Percentiles rank a stretch among this genome's conserved stretches.
phyloP scores from a whole-genome alignment of 345 rosid species.

The Hirschfeldia incana region DNA sequence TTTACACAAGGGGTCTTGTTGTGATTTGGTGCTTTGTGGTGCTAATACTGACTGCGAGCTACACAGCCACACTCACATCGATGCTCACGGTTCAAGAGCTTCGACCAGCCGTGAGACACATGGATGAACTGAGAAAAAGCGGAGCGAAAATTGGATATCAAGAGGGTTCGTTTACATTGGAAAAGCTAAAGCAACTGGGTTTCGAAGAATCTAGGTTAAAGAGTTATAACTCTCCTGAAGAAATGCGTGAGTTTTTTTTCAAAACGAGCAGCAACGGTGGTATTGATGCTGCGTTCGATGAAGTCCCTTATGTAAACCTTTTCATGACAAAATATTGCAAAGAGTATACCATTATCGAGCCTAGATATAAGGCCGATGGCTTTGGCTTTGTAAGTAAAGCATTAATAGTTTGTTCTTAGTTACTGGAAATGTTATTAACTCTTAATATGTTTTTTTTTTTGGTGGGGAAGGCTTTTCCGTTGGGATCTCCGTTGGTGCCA shows the following conservation, averaged over 20 bases:
- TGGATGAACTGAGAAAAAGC: constrained; percentile 42
- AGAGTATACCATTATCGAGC: constrained; percentile 43
- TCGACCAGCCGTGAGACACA: constrained; percentile 49
- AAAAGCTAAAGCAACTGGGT: constrained; percentile 27
- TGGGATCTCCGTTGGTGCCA: constrained; percentile 46
- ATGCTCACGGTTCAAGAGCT: constrained; percentile 63
- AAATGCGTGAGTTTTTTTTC: constrained; percentile 42
- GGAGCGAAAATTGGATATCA: constrained; percentile 50
- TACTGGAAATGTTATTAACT: not conserved
- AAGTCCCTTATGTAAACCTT: constrained; percentile 39
- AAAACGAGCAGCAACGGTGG: constrained; percentile 45
- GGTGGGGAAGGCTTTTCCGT: constrained; percentile 46
- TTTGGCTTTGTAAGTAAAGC: constrained; percentile 52
- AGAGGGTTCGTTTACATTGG: constrained; percentile 46
- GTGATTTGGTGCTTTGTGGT: constrained; percentile 79
- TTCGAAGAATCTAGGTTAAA: constrained; percentile 35
- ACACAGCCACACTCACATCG: constrained; percentile 72
- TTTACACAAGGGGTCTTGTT: constrained; percentile 51
- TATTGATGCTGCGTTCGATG: constrained; percentile 50
- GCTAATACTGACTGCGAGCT: constrained; percentile 65
- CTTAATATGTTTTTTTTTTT: not conserved
- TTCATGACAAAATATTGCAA: constrained; percentile 42
- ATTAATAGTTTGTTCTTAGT: not conserved
- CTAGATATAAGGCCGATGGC: constrained; percentile 43
- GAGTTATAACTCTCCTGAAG: constrained; percentile 32